Base-by-base conservation (phyloP, 495 filamentous ascomycete genomes). In the Penicillium turbatum region DNA sequence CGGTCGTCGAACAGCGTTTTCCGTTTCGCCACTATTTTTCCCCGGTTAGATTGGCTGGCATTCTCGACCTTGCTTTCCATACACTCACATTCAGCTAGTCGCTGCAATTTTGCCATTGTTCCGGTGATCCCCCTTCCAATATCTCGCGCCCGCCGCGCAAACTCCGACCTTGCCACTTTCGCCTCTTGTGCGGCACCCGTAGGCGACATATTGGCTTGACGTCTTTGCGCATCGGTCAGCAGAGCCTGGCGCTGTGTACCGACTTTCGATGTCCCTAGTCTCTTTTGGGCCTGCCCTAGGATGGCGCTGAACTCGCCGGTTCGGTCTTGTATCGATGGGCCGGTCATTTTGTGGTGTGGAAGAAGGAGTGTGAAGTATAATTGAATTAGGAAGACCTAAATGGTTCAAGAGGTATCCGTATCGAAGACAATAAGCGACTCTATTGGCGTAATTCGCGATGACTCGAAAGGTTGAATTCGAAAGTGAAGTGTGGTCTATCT, bases 1-100 rank as follows among this genome's bases (percentile, higher is more conserved):
- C 88, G 82, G 73, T 98, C 93, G 68, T 98, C 93, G 65, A 98
- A 97, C 17, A 98, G 82, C 1, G 95, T 95, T 75, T 97, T 95
- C 57, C 95, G 86, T 68, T 92, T 93, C 47, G 93, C 93, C 68
- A 98, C 86, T 90, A 62, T 51, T 48, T 6, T 36, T 24, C 21
- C n/a, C 9, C 19, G 24, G 35, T 63, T 55, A 66, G 57, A 35
- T 37, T 10, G 9, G 9, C 44, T 44, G 24, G 13, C 6, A 32
- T 36, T 36, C 10, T 19, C 26, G 21, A 16, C 27, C 24, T 16
- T 16, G 30, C 21, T 2, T 9, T 27, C 13, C 10, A 24, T 35
- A 27, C 35, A 72, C 84, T 67, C 75, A 89, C 87, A 74, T 68
- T 96, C 89, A 42, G 93, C 91, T 57, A 98, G 73, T 63, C 92